Base-by-base conservation (phyloP, 2,329 filamentous ascomycete genomes). In the Exophiala xenobiotica region DNA sequence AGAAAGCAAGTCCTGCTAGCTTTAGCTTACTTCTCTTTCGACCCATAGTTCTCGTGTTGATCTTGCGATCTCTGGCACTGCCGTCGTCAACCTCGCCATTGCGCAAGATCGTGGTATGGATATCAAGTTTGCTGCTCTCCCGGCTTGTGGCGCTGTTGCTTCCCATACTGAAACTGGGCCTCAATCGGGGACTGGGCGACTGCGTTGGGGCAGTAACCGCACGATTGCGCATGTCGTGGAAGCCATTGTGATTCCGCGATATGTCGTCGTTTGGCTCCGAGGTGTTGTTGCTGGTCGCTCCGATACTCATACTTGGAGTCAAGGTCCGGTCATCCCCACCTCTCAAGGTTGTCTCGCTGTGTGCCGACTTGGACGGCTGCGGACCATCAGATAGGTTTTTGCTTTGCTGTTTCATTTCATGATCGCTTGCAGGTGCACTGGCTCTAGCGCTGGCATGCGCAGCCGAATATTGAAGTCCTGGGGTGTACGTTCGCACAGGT, bases 111-210 rank as follows among this genome's bases (percentile, higher is more conserved):
- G 54, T 58, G n/a, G 56, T 51, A 18, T 58, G 52, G 23, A 59
- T 49, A 33, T 62, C 60, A 22, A 54, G 45, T 35, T 62, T 62
- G 53, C 54, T 60, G 39, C 57, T 56, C 37, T 57, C 58, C 26
- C 45, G 49, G 42, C 58, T 61, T 9, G 55, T 58, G 14, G 53
- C 53, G 37, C 57, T 57, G 22, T 59, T 47, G 49, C 60, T 62
- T 14, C 54, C 58, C 46, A 60, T 31, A 44, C 60, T 61, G 47
- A 53, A 62, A 35, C 54, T 52, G 12, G 52, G 54, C 22, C 37
- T 46, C 29, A 58, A 33, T 19, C 39, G 45, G 7, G 57, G 47
- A 40, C 49, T 51, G 27, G 42, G 38, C 16, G 54, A 24, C 26
- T 49, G 53, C 12, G 58, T 37, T 24, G 60, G 58, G 24, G 56